phyloP scores from a whole-genome alignment of 2,329 filamentous ascomycete genomes.

The Chlorencoelia australis region DNA sequence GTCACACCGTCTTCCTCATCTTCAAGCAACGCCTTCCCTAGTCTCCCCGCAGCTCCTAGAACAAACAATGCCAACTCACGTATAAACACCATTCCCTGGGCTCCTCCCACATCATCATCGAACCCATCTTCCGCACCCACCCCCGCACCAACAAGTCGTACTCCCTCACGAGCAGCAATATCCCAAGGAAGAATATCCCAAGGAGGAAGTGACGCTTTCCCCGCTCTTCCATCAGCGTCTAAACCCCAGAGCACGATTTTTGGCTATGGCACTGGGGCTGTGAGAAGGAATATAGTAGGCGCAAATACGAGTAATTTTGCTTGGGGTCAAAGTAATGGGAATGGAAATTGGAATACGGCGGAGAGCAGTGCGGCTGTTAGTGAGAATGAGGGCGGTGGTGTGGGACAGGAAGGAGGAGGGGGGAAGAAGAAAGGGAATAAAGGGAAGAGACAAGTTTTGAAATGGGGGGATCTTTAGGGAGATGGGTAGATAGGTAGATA shows the following conservation, averaged over 20 bases:
- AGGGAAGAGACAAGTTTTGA: conserved; percentile 51
- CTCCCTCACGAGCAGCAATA: conserved; percentile 5
- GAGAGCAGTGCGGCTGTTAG: conserved; percentile 10
- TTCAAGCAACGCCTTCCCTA: conserved; percentile 35
- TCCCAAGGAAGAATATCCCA: conserved; percentile 4
- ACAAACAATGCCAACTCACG: conserved; percentile 16
- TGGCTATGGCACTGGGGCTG: conserved; percentile 46
- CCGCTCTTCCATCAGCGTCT: conserved; percentile 68
- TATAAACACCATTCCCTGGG: conserved; percentile 27
- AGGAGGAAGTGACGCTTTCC: conserved; percentile 55
- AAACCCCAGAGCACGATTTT: conserved; percentile 56
- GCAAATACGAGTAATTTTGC: conserved; percentile 16
- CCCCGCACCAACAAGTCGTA: conserved; percentile 11
- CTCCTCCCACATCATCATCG: conserved; percentile 27
- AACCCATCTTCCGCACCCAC: conserved; percentile 20
- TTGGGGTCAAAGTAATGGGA: conserved; percentile 16
- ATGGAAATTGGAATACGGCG: conserved; percentile 18
- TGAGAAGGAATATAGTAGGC: conserved; percentile 40
- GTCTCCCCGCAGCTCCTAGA: conserved; percentile 27
- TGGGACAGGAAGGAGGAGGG: conserved; percentile 27
- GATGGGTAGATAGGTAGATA: not conserved
- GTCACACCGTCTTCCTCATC: conserved; percentile 23
- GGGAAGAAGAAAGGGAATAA: conserved; percentile 49
- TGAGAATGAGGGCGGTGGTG: conserved; percentile 11
- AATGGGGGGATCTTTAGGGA: conserved; percentile 39